Conservation (phyloP, 208 protist genomes). For the Leishmania amazonensis region DNA sequence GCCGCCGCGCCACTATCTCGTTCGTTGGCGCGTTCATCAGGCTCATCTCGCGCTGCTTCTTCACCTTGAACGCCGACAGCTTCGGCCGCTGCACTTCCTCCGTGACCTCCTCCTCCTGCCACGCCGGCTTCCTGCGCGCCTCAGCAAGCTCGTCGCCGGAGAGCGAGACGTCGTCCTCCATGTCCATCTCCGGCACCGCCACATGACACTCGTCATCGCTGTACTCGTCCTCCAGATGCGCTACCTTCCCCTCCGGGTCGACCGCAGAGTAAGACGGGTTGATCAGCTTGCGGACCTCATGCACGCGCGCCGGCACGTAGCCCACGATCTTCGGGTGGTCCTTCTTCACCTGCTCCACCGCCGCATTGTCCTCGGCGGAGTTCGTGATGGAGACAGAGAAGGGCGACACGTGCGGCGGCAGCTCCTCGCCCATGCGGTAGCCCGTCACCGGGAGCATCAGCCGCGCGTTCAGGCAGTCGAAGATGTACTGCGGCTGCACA, state of each 20-base stretch:
- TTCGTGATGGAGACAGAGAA: slow-evolving; percentile 92
- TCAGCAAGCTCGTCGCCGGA: slow-evolving; percentile 79
- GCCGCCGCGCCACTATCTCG: slow-evolving; percentile 76
- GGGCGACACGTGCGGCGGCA: slow-evolving; percentile 92
- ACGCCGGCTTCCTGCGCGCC: slow-evolving; percentile 56
- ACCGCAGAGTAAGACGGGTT: slow-evolving; percentile 74
- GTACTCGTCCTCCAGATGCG: slow-evolving; percentile 52
- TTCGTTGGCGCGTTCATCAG: slow-evolving; percentile 88
- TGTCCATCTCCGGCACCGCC: slow-evolving; percentile 64
- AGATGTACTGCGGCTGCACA: slow-evolving; percentile 97
- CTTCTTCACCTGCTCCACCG: slow-evolving; percentile 79
- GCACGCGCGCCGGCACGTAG: slow-evolving; percentile 88
- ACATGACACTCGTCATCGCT: slow-evolving; percentile 73
- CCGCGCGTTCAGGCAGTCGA: slow-evolving; percentile 96
- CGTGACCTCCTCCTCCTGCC: slow-evolving; percentile 84
- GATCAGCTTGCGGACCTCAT: slow-evolving; percentile 82
- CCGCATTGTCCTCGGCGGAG: slow-evolving; percentile 73
- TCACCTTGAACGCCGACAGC: slow-evolving; percentile 87
- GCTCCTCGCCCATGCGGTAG: slow-evolving; percentile 89
- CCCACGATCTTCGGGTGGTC: slow-evolving; percentile 77
- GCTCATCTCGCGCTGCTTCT: slow-evolving; percentile 88
- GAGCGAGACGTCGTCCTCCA: slow-evolving; percentile 83
- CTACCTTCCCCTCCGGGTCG: slow-evolving; percentile 81
- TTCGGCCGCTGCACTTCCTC: slow-evolving; percentile 76
- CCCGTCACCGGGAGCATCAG: slow-evolving; percentile 78